These are phyloP conservation scores for Aspergillus puulaauensis DNA, from an alignment of 2,329 filamentous ascomycete genomes.

Conservation along the genomic window DNA sequence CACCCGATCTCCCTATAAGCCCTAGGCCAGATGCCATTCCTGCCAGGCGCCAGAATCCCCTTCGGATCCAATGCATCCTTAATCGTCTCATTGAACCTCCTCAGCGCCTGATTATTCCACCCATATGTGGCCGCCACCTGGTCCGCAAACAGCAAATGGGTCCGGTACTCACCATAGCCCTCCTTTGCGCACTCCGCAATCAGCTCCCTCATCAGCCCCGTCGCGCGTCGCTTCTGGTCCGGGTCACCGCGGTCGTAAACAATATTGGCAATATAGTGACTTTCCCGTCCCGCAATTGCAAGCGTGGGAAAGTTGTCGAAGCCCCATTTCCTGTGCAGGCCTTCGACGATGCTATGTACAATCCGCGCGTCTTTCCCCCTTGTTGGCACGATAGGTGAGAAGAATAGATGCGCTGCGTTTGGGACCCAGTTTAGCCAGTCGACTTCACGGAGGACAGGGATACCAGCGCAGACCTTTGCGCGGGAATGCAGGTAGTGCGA, in stretches of 20 bases:
- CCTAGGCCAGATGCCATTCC: not conserved
- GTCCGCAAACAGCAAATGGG: slow-evolving; percentile 49
- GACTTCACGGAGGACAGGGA: not conserved
- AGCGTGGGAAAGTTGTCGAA: not conserved
- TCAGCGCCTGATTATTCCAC: slow-evolving; percentile 44
- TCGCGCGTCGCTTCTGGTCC: not conserved
- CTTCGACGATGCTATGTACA: not conserved
- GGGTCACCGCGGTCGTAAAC: not conserved
- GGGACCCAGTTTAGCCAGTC: not conserved
- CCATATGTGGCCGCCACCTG: slow-evolving; percentile 49
- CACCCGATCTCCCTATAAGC: not conserved
- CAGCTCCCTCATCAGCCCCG: slow-evolving; percentile 32
- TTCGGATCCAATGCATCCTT: slow-evolving; percentile 49
- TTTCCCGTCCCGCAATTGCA: not conserved
- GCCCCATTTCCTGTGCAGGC: not conserved
- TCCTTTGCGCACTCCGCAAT: slow-evolving; percentile 42
- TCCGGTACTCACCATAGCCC: slow-evolving; percentile 42
- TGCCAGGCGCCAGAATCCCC: slow-evolving; percentile 15
- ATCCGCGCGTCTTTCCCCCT: not conserved
- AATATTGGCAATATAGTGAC: not conserved
- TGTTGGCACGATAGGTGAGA: not conserved
- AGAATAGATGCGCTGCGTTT: not conserved
- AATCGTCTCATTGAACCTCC: slow-evolving; percentile 46
- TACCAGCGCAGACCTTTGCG: not conserved
- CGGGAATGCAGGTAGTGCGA: not conserved